Percentiles rank a stretch among this genome's conserved stretches.
These are phyloP conservation scores for Penicillium silybi DNA, from an alignment of 495 filamentous ascomycete genomes.

Conservation along the genomic window DNA sequence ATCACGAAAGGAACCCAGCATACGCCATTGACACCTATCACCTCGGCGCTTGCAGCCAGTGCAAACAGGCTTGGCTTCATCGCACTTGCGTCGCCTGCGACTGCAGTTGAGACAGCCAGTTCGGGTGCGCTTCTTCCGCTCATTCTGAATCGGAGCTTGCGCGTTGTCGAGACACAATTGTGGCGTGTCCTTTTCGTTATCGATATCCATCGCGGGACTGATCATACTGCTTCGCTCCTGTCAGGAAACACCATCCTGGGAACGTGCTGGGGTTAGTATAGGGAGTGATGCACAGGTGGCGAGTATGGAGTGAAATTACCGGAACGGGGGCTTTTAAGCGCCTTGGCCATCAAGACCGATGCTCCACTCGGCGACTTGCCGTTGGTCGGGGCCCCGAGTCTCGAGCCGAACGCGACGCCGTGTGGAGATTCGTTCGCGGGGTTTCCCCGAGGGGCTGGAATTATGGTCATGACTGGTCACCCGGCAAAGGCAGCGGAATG, in stretches of 20 bases:
- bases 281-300: background rate
- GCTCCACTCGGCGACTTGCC: background rate
- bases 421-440: constrained; percentile 8
- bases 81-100: constrained; percentile 31
- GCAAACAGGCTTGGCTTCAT: constrained; percentile 30
- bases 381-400: constrained; percentile 8
- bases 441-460: constrained; percentile 3
- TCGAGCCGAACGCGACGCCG: background rate
- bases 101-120: constrained; percentile 35
- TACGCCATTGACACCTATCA: constrained; percentile 31
- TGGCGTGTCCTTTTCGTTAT: background rate
- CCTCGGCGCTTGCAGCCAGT: constrained; percentile 29
- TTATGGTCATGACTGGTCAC: background rate
- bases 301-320: constrained; percentile 16
- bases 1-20: constrained; percentile 33
- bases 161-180: no score
- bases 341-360: background rate
- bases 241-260: background rate
- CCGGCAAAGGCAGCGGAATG: background rate
- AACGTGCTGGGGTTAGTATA: constrained; percentile 2
- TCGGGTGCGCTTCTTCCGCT: constrained; percentile 29
- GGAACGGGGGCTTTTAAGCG: constrained; percentile 20
- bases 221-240: background rate
- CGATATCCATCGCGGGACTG: background rate
- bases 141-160: background rate